A percentile compares a stretch with the other conserved stretches of the same genome.
These are phyloP conservation scores for Chalciporus sp. DNA, from an alignment of 1,284 basidiomycete genomes.

Conservation along the genomic window DNA sequence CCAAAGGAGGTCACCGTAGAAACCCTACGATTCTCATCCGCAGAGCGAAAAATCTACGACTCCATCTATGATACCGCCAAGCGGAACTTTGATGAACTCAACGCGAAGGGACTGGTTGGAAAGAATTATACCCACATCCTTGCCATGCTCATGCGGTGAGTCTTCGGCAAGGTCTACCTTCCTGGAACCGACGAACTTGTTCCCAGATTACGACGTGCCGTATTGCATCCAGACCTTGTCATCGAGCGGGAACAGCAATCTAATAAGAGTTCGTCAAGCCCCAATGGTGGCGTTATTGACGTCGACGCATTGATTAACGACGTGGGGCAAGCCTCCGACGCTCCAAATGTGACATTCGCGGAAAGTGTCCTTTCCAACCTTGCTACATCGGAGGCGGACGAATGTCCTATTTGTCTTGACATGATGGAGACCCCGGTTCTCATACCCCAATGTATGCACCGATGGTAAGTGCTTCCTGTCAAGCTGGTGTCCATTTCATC, in stretches of 20 bases:
- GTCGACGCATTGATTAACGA: constrained; percentile 66
- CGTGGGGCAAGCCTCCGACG: constrained; percentile 42
- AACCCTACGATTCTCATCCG: constrained; percentile 71
- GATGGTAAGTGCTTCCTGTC: constrained; percentile 52
- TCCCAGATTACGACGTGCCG: constrained; percentile 78
- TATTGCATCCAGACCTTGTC: constrained; percentile 83
- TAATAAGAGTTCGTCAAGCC: constrained; percentile 39
- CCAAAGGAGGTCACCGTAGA: constrained; percentile 77
- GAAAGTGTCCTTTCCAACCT: constrained; percentile 65
- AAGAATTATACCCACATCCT: constrained; percentile 90
- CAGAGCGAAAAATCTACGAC: constrained; percentile 84
- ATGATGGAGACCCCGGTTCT: constrained; percentile 71
- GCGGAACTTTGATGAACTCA: constrained; percentile 72
- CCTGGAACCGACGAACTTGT: constrained; percentile 5
- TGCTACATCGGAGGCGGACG: constrained; percentile 46
- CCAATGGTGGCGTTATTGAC: constrained; percentile 47
- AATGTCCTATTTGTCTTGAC: constrained; percentile 86
- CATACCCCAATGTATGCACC: constrained; percentile 77
- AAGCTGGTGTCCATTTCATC: neutral
- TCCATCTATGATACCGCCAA: constrained; percentile 72
- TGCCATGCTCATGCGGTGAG: constrained; percentile 86
- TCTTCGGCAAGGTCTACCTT: neutral
- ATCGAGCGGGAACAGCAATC: constrained; percentile 48
- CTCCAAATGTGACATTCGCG: constrained; percentile 54
- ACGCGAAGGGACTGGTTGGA: constrained; percentile 75